Evolutionary conservation across 1,284 basidiomycete genomes (phyloP), one percentile per base, ranked within the genome.

Genomic region (Ceraceosorus bombacis): DNA sequence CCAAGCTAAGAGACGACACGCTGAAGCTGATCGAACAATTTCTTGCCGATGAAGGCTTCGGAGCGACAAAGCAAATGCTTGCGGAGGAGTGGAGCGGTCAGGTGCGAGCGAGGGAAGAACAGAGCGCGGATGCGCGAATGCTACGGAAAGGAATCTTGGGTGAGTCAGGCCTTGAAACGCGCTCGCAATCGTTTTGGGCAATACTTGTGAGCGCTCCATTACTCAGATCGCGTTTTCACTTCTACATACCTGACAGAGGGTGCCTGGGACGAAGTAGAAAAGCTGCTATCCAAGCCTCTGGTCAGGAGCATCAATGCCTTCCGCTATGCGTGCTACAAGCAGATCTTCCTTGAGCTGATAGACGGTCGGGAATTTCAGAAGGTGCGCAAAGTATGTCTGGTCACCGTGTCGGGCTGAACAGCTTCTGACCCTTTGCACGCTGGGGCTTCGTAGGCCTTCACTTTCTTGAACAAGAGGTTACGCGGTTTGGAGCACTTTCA

Each of bases 401-500:
- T 10, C 43, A 46, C 43, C 9, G 1, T 46, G 9, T 7, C 49
- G 49, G 10, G 43, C 3, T 48, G 43, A 12, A 3, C 43, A 50
- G 49, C 7, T 9, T 15, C 51, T 46, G 51, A 3, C n/a, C 5
- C 53, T 54, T 17, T 43, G 6, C 9, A 43, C 5, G 37, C 6
- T 9, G 8, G n/a, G 6, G 39, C 13, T 41, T 53, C 15, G 13
- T 40, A 72, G 61, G 81, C 81, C 1, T 82, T 82, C 72, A 81
- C 81, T 27, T 79, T 81, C 15, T 74, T 82, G 13, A 79, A 79
- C 55, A 81, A 81, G 61, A 73, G 80, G 0, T 70, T 82, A 38
- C 81, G 81, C 65, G 80, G 80, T 6, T 72, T 82, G 13, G 81
- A 82, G 59, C 81, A 81, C 60, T 82, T 81, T 60, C 81, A 81